phyloP scores from a whole-genome alignment of 2,329 filamentous ascomycete genomes.

The Alternaria angustiovoidea region DNA sequence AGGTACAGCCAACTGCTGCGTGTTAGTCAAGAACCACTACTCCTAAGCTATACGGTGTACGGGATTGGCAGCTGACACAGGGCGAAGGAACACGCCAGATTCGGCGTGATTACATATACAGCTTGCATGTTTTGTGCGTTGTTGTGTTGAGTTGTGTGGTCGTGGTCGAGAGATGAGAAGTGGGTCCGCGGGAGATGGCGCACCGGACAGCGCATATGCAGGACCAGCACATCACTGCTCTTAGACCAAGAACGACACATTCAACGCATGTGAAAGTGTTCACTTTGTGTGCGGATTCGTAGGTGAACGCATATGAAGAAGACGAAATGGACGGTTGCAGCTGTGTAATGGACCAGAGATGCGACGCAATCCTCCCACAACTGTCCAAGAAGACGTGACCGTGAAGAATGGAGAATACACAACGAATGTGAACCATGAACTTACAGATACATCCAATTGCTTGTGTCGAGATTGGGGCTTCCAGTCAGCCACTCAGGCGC shows the following conservation, averaged over 20 bases:
- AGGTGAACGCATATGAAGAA: background rate
- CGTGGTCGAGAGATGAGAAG: constrained; percentile 17
- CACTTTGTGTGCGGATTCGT: background rate
- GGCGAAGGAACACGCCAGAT: background rate
- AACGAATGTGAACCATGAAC: constrained; percentile 22
- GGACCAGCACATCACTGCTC: constrained; percentile 22
- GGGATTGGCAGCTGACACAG: background rate
- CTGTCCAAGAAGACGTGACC: background rate
- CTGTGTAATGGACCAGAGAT: background rate
- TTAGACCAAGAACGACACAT: constrained; percentile 5
- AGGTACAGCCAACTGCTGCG: constrained; percentile 65
- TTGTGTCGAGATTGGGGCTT: constrained; percentile 64
- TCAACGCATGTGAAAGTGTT: constrained; percentile 4
- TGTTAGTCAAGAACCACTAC: constrained; percentile 2
- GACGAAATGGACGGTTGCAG: background rate
- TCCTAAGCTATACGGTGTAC: background rate
- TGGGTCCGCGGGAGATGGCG: constrained; percentile 22
- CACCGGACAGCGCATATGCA: constrained; percentile 26
- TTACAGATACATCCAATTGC: constrained; percentile 67
- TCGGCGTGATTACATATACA: background rate
- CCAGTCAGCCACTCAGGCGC: constrained; percentile 70
- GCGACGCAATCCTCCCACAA: background rate
- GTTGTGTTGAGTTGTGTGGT: constrained; percentile 1
- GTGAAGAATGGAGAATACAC: background rate
- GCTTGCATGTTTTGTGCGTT: background rate